Percentiles rank a stretch among this genome's conserved stretches.
Evolutionary conservation across 2,329 filamentous ascomycete genomes (phyloP).

Genomic region (Penicillium psychrosexuale): DNA sequence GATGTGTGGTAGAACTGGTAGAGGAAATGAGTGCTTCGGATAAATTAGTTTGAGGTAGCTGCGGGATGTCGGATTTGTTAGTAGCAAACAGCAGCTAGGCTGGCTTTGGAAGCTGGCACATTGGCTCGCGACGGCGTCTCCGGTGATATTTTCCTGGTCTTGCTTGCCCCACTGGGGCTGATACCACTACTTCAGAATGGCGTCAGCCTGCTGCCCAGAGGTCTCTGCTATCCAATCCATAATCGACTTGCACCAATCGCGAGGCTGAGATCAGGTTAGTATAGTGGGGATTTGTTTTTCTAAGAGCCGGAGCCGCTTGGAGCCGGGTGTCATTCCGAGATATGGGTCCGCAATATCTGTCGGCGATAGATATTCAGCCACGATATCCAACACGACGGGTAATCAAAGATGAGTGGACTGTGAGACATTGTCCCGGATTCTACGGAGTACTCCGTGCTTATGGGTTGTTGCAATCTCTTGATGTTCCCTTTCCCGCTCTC

Average conservation of each 20-base stretch:
- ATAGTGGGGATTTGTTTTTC: background rate
- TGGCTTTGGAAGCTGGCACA: background rate
- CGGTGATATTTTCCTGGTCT: background rate
- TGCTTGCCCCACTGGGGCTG: slow-evolving; percentile 2
- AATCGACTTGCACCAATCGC: background rate
- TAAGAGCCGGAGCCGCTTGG: background rate
- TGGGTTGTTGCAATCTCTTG: background rate
- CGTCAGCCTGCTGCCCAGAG: background rate
- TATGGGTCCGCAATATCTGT: background rate
- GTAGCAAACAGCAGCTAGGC: background rate
- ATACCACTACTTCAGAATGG: background rate
- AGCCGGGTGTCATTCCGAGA: background rate
- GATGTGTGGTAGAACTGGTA: background rate
- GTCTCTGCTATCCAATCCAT: background rate
- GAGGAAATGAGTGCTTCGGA: slow-evolving; percentile 1
- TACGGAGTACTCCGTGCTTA: background rate
- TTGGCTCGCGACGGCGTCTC: background rate
- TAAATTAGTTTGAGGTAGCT: background rate
- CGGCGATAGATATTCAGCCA: background rate
- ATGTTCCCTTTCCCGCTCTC: background rate
- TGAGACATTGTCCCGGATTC: background rate
- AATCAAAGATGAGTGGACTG: background rate
- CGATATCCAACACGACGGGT: background rate
- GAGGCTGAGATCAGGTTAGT: background rate
- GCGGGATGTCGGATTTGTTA: background rate